Base-by-base conservation (phyloP, 2,329 filamentous ascomycete species). In the Fusarium pseudoanthophilum region DNA sequence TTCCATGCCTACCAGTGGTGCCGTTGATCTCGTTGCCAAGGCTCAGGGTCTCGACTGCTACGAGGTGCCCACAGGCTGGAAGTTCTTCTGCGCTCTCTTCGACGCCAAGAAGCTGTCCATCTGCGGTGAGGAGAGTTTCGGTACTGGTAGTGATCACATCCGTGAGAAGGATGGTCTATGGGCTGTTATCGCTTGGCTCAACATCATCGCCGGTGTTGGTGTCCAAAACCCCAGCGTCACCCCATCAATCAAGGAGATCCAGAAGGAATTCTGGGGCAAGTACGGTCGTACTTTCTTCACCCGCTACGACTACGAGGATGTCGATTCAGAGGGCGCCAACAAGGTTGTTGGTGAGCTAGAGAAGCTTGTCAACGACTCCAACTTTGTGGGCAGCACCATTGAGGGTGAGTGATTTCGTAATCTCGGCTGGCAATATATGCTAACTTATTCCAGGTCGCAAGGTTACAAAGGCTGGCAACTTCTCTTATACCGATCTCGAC, bases 221-320 rank as follows among this genome's bases (percentile, higher is more conserved):
- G 91, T 96, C 82, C 89, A 94, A 82, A 92, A 92, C 79, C 90
- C 93, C 26, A 91, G 87, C 67, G 91, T 93, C 76, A 94, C 92
- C 7, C 95, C 95, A 57, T 97, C 93, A 85, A 98, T 99, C 84
- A 93, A 93, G 80, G 92, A 95, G 83, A 98, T 99, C 82, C 96
- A 99, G 86, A 91, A 94, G 79, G 94, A 98, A 82, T 98, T 99
- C 90, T 99, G 96, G 96, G 89, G 90, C 79, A 93, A 91, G 64
- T 99, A 99, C 83, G 96, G 96, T 79, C 95, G 96, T 67, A 98
- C 95, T 37, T 99, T 98, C 88, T 99, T 99, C 89, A 99, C 96
- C 48, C 94, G 96, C 73, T 98, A 98, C 85, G 96, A 99, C 85
- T 99, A 97, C 85, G 96, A 99, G 85, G 90, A 97, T 77, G 95